Percentiles rank a stretch among this genome's conserved stretches.
phyloP scores from a whole-genome alignment of 495 filamentous ascomycete genomes.

The Saxispiralis lemnorum region DNA sequence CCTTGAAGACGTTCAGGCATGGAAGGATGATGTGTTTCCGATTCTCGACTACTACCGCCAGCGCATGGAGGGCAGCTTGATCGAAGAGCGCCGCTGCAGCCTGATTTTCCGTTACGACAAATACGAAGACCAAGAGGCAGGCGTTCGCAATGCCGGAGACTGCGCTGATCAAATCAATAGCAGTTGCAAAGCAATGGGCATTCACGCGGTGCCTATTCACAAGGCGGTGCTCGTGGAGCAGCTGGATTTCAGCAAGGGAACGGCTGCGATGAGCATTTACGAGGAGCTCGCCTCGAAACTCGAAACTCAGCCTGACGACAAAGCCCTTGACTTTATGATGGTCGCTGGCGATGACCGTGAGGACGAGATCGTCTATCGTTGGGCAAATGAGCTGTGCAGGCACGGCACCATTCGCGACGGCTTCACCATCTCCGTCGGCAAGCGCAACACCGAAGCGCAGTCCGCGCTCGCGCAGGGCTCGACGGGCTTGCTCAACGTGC shows the following conservation, averaged over 20 bases:
- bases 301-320: neutral
- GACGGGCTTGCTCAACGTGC: constrained; percentile 43
- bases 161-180: constrained; percentile 88
- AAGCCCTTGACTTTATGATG: constrained; percentile 47
- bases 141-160: constrained; percentile 61
- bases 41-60: constrained; percentile 79
- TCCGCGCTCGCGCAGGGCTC: constrained; percentile 77
- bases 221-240: constrained; percentile 66
- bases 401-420: constrained; percentile 39
- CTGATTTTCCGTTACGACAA: constrained; percentile 73
- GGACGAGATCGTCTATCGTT: constrained; percentile 81
- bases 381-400: constrained; percentile 60
- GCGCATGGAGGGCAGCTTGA: constrained; percentile 66
- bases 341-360: constrained; percentile 78
- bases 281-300: constrained; percentile 26
- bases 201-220: constrained; percentile 68
- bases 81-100: constrained; percentile 74
- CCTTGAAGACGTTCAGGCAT: constrained; percentile 41
- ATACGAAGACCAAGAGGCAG: constrained; percentile 55
- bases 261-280: constrained; percentile 55
- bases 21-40: constrained; percentile 59
- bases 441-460: constrained; percentile 69
- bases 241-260: constrained; percentile 64
- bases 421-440: constrained; percentile 68
- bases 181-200: constrained; percentile 60